Evolutionary conservation across 139 green algal genomes (phyloP).

Genomic region (Micractinium sp.): DNA sequence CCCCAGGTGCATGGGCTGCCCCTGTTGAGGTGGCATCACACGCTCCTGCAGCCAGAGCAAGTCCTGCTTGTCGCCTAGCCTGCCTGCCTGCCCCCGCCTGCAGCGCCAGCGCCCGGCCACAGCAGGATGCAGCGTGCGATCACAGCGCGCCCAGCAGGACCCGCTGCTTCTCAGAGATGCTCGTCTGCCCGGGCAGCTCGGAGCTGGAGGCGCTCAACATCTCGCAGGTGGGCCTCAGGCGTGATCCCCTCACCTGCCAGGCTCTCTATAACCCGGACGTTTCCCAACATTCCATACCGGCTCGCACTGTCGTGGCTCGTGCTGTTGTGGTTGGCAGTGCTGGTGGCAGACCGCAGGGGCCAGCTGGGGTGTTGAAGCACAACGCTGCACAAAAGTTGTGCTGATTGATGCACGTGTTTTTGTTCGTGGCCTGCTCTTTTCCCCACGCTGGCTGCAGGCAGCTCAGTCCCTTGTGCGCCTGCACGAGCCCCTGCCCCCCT

Average conservation of each 20-base stretch:
- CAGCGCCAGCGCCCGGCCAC: not conserved
- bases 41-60: not conserved
- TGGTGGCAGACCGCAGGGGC: not conserved
- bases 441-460: not conserved
- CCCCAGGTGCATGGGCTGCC: not conserved
- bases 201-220: conserved; percentile 4
- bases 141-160: not conserved
- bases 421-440: not conserved
- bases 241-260: no score
- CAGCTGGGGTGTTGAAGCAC: no score
- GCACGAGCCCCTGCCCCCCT: not conserved
- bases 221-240: not conserved
- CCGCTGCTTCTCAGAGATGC: conserved; percentile 15
- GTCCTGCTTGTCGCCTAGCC: not conserved
- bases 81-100: not conserved
- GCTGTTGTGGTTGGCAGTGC: not conserved
- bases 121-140: not conserved
- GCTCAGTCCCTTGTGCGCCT: not conserved
- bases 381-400: no score
- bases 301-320: not conserved
- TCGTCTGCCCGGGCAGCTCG: not conserved
- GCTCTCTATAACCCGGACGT: no score
- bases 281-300: not conserved
- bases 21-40: not conserved
- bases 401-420: no score